Base-by-base conservation (phyloP, 169 alveolate species). In the Cryptosporidium sp. region DNA sequence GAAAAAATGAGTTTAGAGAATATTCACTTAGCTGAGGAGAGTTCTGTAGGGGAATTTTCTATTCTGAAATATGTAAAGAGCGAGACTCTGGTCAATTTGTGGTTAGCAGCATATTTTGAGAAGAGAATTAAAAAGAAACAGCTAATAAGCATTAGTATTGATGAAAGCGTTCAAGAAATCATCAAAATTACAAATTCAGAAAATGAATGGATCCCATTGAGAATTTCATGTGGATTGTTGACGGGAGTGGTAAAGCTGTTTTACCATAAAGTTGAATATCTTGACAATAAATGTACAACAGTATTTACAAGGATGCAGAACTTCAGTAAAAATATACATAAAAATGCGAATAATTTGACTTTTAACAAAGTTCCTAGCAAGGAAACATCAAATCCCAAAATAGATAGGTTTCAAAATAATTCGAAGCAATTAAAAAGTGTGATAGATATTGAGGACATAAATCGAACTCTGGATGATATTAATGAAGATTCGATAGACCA, bases 161-260 rank as follows among this genome's bases (percentile, higher is more conserved):
- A 80, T 43, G 58, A 43, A 18, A 65, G 80, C 12, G 75, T 80
- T 41, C 51, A 80, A 29, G 89, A 80, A 43, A 80, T 80, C 1
- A 80, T 80, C 43, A 35, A 62, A 67, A 33, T 73, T 23, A 55
- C 58, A 12, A 80, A 65, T 39, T 37, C 68, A 0, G 73, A 59
- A 26, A 37, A 80, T 62, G 80, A 62, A 50, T 80, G 89, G 89
- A 43, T 80, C 41, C 89, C 89, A n/a, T 31, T 80, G n/a, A 80
- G 89, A 39, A 80, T 80, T 37, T 80, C 89, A 29, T 37, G 70
- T 39, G 89, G 80, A 9, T 29, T 80, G 8, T 43, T 80, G 33
- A 23, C 74, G 3, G 89, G 89, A 43, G 67, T 80, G 8, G 89
- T 80, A 3, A 80, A 80, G 1, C 70, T 80, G 1, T 80, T 59